These are phyloP conservation scores for Kwoniella dendrophila DNA, from an alignment of 768 basidiomycete genomes.

Conservation along the genomic window DNA sequence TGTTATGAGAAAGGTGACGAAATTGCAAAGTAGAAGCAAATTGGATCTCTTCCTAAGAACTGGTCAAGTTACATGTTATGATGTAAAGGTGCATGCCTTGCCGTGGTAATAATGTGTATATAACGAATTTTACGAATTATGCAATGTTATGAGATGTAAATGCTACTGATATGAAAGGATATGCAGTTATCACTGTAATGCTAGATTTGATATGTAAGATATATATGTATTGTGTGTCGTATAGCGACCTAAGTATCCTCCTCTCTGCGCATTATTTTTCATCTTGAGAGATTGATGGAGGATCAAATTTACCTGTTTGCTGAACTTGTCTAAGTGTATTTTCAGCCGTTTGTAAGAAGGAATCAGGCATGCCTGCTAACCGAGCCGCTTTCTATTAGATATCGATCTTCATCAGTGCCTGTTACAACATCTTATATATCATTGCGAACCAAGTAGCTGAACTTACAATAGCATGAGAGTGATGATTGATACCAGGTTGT, in stretches of 20 bases:
- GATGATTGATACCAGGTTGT: slow-evolving; percentile 78
- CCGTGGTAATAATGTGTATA: neutral
- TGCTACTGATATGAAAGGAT: too few species aligned
- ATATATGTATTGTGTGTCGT: slow-evolving; percentile 6
- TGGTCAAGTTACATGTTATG: too few species aligned
- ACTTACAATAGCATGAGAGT: slow-evolving; percentile 70
- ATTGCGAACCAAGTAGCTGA: neutral
- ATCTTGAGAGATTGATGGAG: neutral
- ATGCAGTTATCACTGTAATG: slow-evolving; percentile 4
- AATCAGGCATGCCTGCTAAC: slow-evolving; percentile 75
- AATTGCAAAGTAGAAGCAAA: neutral
- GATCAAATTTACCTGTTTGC: slow-evolving; percentile 18
- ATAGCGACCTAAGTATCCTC: too few species aligned
- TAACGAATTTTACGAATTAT: neutral
- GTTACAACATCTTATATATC: neutral
- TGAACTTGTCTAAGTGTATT: slow-evolving; percentile 32
- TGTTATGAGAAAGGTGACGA: slow-evolving; percentile 25
- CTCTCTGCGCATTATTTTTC: neutral
- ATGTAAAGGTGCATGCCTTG: neutral
- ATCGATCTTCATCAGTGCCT: neutral
- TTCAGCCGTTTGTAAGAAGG: slow-evolving; percentile 40
- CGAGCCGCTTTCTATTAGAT: slow-evolving; percentile 73
- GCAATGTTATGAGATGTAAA: too few species aligned
- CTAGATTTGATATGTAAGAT: slow-evolving; percentile 9
- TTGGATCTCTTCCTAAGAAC: too few species aligned